Evolutionary conservation across 495 filamentous ascomycete species (phyloP).

Genomic region (Aspergillus ellipticus): DNA sequence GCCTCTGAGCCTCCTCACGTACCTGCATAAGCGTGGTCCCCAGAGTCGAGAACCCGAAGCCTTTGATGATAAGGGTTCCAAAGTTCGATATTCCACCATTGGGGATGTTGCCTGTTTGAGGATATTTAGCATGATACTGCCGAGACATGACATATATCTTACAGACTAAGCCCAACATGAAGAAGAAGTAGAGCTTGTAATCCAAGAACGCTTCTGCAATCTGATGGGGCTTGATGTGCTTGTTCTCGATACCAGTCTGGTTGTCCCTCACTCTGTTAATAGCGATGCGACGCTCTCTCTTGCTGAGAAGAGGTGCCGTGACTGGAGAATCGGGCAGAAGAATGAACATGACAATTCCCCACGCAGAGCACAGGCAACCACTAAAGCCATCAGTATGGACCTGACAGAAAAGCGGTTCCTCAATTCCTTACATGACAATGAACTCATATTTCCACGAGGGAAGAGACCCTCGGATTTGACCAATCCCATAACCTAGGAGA

Average conservation of each 20-base stretch:
- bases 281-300: slow-evolving; percentile 54
- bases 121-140: neutral
- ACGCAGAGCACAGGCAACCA: slow-evolving; percentile 52
- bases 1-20: slow-evolving; percentile 10
- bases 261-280: slow-evolving; percentile 57
- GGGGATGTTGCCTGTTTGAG: slow-evolving; percentile 34
- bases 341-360: slow-evolving; percentile 56
- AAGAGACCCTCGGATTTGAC: slow-evolving; percentile 49
- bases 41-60: slow-evolving; percentile 56
- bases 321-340: slow-evolving; percentile 63
- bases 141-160: neutral
- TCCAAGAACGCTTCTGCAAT: slow-evolving; percentile 55
- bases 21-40: slow-evolving; percentile 47
- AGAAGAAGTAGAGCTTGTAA: slow-evolving; percentile 61
- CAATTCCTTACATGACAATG: slow-evolving; percentile 39
- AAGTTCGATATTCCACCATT: slow-evolving; percentile 57
- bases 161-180: slow-evolving; percentile 50
- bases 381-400: slow-evolving; percentile 16
- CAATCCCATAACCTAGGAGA: slow-evolving; percentile 56
- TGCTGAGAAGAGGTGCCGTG: slow-evolving; percentile 54
- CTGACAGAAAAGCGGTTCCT: no score
- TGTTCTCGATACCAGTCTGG: slow-evolving; percentile 65
- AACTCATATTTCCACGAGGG: slow-evolving; percentile 58
- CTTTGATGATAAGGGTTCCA: slow-evolving; percentile 58
- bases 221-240: slow-evolving; percentile 56